These are phyloP conservation scores for Hygrophila difformis DNA, from an alignment of 257 asterid species.

Conservation along the genomic window DNA sequence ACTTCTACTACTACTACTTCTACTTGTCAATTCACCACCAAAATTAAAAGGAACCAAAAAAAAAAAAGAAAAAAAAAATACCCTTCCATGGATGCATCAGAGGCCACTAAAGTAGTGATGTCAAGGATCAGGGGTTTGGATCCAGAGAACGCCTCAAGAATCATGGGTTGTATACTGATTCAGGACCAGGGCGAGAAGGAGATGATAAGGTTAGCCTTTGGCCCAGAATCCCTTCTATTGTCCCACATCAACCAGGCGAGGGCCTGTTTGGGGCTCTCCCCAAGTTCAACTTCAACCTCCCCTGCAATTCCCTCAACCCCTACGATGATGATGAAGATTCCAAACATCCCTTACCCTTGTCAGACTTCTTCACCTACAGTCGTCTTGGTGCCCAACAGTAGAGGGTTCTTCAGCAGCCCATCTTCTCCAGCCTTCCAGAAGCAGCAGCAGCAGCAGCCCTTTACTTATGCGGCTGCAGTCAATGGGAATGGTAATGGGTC, in stretches of 20 bases:
- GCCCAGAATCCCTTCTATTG: conserved; percentile 47
- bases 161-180: conserved; percentile 62
- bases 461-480: conserved; percentile 70
- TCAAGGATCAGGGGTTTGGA: conserved; percentile 53
- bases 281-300: conserved; percentile 26
- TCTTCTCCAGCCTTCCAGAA: conserved; percentile 44
- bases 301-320: conserved; percentile 38
- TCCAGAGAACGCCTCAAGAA: conserved; percentile 58
- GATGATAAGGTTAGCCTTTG: conserved; percentile 78
- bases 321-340: conserved; percentile 24
- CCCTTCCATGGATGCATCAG: conserved; percentile 45
- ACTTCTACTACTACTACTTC: no score
- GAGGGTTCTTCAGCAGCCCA: conserved; percentile 44
- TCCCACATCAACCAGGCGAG: conserved; percentile 57
- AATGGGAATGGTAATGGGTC: no score
- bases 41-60: neutral
- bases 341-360: conserved; percentile 33
- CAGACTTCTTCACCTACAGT: conserved; percentile 50
- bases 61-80: neutral
- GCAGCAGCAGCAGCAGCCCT: conserved; percentile 43
- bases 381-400: conserved; percentile 50
- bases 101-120: conserved; percentile 50
- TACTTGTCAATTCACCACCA: conserved; percentile 1
- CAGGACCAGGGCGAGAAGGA: conserved; percentile 93
- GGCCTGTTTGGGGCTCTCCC: conserved; percentile 38